These are phyloP conservation scores for Cladophialophora immunda DNA, from an alignment of 2,329 filamentous ascomycete genomes.

Conservation along the genomic window DNA sequence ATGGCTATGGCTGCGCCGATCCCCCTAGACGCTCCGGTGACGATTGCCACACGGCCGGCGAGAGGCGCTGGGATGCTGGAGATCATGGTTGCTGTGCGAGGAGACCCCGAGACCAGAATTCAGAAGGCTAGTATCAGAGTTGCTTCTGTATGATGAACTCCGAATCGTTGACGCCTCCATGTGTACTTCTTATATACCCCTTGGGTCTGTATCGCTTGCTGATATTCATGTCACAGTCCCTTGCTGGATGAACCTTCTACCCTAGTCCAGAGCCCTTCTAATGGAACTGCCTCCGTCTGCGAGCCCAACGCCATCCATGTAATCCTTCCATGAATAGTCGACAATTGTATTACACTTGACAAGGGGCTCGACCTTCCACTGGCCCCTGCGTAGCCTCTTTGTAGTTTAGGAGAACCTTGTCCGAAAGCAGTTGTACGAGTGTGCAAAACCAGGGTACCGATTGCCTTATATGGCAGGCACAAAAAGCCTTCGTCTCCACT, in stretches of 20 bases:
- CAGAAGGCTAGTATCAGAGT: too few species aligned
- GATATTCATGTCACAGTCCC: background rate
- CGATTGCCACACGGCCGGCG: background rate
- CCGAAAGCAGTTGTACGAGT: background rate
- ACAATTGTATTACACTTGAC: background rate
- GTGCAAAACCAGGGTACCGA: background rate
- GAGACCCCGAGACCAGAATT: background rate
- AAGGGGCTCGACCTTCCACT: background rate
- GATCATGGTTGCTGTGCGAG: background rate
- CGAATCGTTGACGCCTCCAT: background rate
- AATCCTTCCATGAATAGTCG: background rate
- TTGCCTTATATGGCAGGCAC: background rate
- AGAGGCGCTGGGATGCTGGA: constrained; percentile 4
- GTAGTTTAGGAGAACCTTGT: too few species aligned
- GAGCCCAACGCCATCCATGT: background rate
- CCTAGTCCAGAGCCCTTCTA: background rate
- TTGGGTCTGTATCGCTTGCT: background rate
- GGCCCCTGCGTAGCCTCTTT: too few species aligned
- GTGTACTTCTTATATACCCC: background rate
- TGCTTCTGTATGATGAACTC: background rate
- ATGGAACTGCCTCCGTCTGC: background rate
- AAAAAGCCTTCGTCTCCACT: background rate
- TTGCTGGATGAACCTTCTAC: background rate
- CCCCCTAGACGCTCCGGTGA: constrained; percentile 23
- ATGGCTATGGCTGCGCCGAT: constrained; percentile 33